Evolutionary conservation across 306 rosid genomes (phyloP), one percentile per base, ranked within the genome.

Genomic region (Cicer chorassanicum): DNA sequence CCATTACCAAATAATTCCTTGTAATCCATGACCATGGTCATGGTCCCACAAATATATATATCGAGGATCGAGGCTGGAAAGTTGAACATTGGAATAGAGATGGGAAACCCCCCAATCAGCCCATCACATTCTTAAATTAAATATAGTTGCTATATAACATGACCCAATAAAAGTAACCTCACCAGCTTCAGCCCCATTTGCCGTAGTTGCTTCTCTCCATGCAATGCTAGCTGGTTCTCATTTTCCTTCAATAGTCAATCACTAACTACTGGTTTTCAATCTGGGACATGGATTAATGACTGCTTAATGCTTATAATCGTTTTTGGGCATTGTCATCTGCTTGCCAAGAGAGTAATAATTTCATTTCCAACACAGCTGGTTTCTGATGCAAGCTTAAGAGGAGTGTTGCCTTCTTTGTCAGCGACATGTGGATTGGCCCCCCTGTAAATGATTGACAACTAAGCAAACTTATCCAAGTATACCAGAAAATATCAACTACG

Each of bases 381-480:
- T 78, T 78, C 82, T 29, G 83, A 79, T 45, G 84, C 87, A 63
- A 91, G 85, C 78, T 80, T 83, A 46, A 75, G 60, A 51, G 93
- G 88, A 29, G 88, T 84, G 75, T 81, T 86, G 63, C 88, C 93
- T 61, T 84, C 92, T 71, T 55, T 76, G 45, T 89, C 92, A n/a
- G 62, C 59, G 5, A 83, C 70, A 51, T 66, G 75, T 53, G 82
- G 76, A 83, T 86, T 75, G 48, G 89, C 92, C 76, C 97, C 92
- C 80, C 97, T 91, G 92, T 70, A 80, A 54, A 76, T 60, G 48
- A 61, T 36, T 18, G 70, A 29, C 60, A 77, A 18, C 64, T 43
- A 15, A 1, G 40, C 40, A 29, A 50, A 62, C 5, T 49, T 75
- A 65, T 42, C 46, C 4, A 49, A 46, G 74, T 54, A 14, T 50